A percentile compares a stretch with the other conserved stretches of the same genome.
These are phyloP conservation scores for Leccinum variicolor DNA, from an alignment of 768 basidiomycete species.

Conservation along the genomic window DNA sequence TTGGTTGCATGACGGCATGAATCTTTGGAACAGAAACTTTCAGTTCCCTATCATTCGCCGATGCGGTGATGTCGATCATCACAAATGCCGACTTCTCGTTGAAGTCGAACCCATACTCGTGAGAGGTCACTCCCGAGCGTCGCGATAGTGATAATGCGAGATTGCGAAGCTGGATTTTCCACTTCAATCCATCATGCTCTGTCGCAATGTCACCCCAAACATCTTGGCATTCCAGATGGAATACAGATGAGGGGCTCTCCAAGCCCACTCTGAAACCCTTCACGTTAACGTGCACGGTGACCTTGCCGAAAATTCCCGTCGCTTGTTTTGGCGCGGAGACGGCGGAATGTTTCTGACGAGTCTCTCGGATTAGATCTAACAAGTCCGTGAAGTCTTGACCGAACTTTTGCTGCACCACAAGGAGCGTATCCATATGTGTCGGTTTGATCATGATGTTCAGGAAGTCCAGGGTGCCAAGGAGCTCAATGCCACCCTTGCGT, in stretches of 20 bases:
- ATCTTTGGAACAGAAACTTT: constrained; percentile 66
- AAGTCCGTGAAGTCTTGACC: constrained; percentile 87
- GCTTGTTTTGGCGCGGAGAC: constrained; percentile 5
- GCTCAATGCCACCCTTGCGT: constrained; percentile 41
- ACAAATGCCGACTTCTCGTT: constrained; percentile 80
- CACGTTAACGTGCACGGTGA: constrained; percentile 59
- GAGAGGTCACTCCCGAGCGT: constrained; percentile 35
- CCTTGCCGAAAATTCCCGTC: constrained; percentile 27
- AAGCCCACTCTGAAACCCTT: constrained; percentile 79
- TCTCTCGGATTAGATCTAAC: constrained; percentile 61
- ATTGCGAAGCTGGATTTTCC: constrained; percentile 71
- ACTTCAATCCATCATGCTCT: constrained; percentile 41
- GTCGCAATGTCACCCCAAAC: constrained; percentile 62
- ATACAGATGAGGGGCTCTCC: constrained; percentile 67
- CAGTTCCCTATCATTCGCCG: constrained; percentile 35
- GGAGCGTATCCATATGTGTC: constrained; percentile 77
- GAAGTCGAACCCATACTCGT: constrained; percentile 47
- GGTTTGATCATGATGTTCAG: constrained; percentile 76
- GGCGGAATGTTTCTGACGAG: constrained; percentile 35
- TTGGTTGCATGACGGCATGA: constrained; percentile 93
- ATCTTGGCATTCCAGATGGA: constrained; percentile 73
- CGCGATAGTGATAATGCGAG: constrained; percentile 84
- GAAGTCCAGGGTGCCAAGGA: constrained; percentile 61
- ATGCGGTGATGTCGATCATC: constrained; percentile 66
- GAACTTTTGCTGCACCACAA: constrained; percentile 85